Base-by-base conservation (phyloP, 208 protist genomes). In the Borovskyia barvae region DNA sequence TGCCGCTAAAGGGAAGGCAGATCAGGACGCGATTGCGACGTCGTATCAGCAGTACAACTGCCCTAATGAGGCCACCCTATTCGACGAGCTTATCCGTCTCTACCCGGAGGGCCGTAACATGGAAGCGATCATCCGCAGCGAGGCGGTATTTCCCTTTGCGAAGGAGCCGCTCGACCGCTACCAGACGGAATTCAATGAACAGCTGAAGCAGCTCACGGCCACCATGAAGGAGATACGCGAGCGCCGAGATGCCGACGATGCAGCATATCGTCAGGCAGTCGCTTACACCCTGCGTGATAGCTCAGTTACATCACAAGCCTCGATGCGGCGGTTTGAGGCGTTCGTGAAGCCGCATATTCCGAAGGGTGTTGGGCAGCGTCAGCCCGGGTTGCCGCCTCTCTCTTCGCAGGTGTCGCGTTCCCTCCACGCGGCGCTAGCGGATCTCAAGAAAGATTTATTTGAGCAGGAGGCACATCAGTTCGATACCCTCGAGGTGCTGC, bases 41-140 rank as follows among this genome's bases (percentile, higher is more conserved):
- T 77, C 86, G 9, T 93, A 93, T 54, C 57, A 70, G 41, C 74
- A 74, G 25, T 89, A 84, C 69, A 93, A 93, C 68, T 93, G 87
- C 65, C 87, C 87, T 11, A 73, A 93, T 43, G 87, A 93, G 39
- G 55, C 56, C 24, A 85, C 71, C 29, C 71, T 93, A 14, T 93
- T 77, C 45, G 83, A 93, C 45, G 81, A 91, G 64, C 59, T 93
- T 15, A 79, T 90, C 45, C 52, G 54, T 28, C 67, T 91, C 19
- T 59, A 86, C 22, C 52, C 60, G 15, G 87, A 93, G 47, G 78
- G 75, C 17, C 75, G 71, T 17, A 77, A 75, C 48, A 74, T 91
- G 55, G 50, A 66, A 9, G 71, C 68, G 1, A 66, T 93, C 12
- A 52, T 93, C 9, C 82, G 80, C 25, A 62, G 70, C 41, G 87